phyloP scores from a whole-genome alignment of 441 rosid species.

The Syzygium syzygioides region DNA sequence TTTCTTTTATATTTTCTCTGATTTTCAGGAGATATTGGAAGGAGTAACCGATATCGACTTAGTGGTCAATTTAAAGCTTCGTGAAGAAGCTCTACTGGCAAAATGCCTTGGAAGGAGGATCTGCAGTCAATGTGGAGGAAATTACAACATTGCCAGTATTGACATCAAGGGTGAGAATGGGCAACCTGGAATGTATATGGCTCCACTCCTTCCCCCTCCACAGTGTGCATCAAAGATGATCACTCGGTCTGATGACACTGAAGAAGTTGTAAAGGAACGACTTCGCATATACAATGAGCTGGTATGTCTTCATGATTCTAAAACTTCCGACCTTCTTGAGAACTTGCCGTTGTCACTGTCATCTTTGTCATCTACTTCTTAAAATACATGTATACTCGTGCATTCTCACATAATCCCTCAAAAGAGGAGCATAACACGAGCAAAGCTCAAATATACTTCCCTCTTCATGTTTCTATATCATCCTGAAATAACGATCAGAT shows the following conservation, averaged over 20 bases:
- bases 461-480: background rate
- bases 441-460: background rate
- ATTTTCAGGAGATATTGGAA: conserved; percentile 75
- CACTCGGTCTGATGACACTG: conserved; percentile 79
- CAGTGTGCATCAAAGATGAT: conserved; percentile 78
- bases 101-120: conserved; percentile 96
- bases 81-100: conserved; percentile 81
- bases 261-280: conserved; percentile 87
- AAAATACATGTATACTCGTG: background rate
- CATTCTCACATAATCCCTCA: background rate
- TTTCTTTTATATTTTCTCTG: background rate
- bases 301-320: conserved; percentile 29
- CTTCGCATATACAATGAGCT: conserved; percentile 65
- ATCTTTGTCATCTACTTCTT: background rate
- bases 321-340: background rate
- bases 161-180: conserved; percentile 79
- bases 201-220: conserved; percentile 90
- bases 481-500: background rate
- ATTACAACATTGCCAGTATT: conserved; percentile 80
- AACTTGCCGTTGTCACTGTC: background rate
- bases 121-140: conserved; percentile 84
- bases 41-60: conserved; percentile 80
- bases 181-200: conserved; percentile 79
- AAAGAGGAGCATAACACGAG: background rate
- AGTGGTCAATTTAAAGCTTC: conserved; percentile 80